Conservation (phyloP, 352 stramenopile species). For the Phytopythium boreale region DNA sequence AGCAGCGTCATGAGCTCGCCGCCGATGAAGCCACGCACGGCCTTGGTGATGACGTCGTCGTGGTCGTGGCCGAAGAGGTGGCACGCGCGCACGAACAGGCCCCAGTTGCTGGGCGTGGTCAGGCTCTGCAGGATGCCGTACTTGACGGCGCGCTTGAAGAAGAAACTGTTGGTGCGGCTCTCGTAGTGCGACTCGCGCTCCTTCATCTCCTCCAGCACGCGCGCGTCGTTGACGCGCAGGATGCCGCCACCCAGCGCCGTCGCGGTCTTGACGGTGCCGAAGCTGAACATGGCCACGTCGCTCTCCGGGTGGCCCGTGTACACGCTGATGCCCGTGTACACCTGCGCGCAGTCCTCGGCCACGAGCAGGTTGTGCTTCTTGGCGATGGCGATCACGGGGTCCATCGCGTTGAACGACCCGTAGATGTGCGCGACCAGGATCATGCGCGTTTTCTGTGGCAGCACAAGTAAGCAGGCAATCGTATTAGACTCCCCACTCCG, state of each 20-base stretch:
- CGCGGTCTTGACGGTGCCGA: conserved; percentile 84
- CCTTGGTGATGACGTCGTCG: conserved; percentile 75
- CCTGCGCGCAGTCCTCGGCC: conserved; percentile 80
- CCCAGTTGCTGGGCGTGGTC: conserved; percentile 64
- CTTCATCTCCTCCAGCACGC: conserved; percentile 62
- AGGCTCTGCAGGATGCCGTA: conserved; percentile 69
- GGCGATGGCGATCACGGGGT: conserved; percentile 50
- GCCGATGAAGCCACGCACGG: conserved; percentile 76
- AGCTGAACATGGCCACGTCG: conserved; percentile 86
- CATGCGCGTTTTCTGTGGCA: conserved; percentile 47
- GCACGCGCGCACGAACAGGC: conserved; percentile 66
- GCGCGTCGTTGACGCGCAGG: conserved; percentile 52
- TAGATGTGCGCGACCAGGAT: conserved; percentile 83
- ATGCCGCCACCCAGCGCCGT: conserved; percentile 77
- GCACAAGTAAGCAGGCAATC: background rate
- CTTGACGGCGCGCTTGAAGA: conserved; percentile 73
- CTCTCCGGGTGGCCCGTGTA: conserved; percentile 60
- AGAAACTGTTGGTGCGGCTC: conserved; percentile 56
- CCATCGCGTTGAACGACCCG: conserved; percentile 58
- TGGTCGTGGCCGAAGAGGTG: conserved; percentile 56
- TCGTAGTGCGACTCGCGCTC: conserved; percentile 53
- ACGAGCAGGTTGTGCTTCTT: conserved; percentile 53
- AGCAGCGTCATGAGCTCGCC: conserved; percentile 75
- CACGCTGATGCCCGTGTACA: conserved; percentile 49
- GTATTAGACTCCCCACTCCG: background rate